These are phyloP conservation scores for Sporothrix dimorphospora DNA, from an alignment of 2,329 filamentous ascomycete species.

Conservation along the genomic window DNA sequence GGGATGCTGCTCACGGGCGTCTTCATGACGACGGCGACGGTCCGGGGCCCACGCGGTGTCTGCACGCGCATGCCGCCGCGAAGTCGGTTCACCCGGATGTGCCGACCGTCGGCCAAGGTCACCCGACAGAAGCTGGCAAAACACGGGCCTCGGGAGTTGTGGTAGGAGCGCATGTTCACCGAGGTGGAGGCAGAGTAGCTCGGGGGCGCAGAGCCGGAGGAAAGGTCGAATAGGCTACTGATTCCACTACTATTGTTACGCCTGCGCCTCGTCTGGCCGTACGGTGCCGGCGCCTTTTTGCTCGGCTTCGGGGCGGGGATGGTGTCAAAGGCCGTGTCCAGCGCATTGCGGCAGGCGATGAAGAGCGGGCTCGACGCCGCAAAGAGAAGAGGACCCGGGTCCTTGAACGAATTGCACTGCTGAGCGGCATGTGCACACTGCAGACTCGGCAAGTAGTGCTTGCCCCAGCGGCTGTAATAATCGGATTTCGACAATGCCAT, in stretches of 20 bases:
- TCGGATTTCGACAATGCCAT: conserved; percentile 48
- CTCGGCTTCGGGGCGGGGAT: conserved; percentile 51
- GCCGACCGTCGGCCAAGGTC: conserved; percentile 44
- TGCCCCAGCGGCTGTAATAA: conserved; percentile 57
- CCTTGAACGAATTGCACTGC: conserved; percentile 65
- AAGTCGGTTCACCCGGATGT: conserved; percentile 49
- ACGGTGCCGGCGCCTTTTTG: conserved; percentile 12
- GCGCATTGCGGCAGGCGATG: conserved; percentile 49
- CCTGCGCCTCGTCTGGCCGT: background rate
- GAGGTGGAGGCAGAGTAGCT: background rate
- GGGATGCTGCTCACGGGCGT: conserved; percentile 47
- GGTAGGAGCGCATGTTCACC: conserved; percentile 51
- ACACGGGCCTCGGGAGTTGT: conserved; percentile 49
- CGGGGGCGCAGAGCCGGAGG: conserved; percentile 23
- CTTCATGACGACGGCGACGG: conserved; percentile 55
- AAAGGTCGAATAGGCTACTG: background rate
- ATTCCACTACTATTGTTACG: background rate
- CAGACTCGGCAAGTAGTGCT: conserved; percentile 61
- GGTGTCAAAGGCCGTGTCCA: conserved; percentile 55
- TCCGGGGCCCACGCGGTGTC: conserved; percentile 54
- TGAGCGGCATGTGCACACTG: conserved; percentile 60
- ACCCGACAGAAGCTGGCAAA: conserved; percentile 57
- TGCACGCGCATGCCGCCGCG: conserved; percentile 51
- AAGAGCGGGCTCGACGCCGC: conserved; percentile 57
- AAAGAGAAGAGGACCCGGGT: conserved; percentile 60